These are phyloP conservation scores for Rhododendron molle DNA, from an alignment of 148 eudicot genomes.

Conservation along the genomic window DNA sequence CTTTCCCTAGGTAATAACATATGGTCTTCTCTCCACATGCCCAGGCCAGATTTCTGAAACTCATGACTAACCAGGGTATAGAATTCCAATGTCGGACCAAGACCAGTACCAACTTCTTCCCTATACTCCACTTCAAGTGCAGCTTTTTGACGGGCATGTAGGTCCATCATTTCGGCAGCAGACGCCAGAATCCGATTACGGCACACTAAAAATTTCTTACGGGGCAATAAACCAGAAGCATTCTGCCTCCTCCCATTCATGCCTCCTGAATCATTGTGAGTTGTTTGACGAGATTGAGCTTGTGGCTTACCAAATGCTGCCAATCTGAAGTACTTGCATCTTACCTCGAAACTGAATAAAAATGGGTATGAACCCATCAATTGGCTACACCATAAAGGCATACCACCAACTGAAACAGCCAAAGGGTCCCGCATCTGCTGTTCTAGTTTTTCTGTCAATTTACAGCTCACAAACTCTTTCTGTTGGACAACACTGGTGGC, in stretches of 20 bases:
- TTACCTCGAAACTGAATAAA: constrained; percentile 76
- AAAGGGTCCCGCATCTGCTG: constrained; percentile 88
- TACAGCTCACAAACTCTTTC: constrained; percentile 67
- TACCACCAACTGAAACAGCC: constrained; percentile 58
- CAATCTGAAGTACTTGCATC: constrained; percentile 75
- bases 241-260: constrained; percentile 46
- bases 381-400: constrained; percentile 88
- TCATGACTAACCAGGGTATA: constrained; percentile 79
- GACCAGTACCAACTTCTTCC: constrained; percentile 98
- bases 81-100: constrained; percentile 95
- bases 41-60: constrained; percentile 68
- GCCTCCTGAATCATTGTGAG: constrained; percentile 36
- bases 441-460: constrained; percentile 82
- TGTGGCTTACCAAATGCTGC: constrained; percentile 62
- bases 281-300: constrained; percentile 29
- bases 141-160: constrained; percentile 59
- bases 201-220: constrained; percentile 66
- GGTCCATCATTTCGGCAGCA: constrained; percentile 80
- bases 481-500: constrained; percentile 41
- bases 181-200: constrained; percentile 66
- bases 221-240: constrained; percentile 33
- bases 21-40: constrained; percentile 88
- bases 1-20: constrained; percentile 23
- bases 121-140: constrained; percentile 78
- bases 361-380: constrained; percentile 71